Base-by-base conservation (phyloP, 306 rosid species). In the Sophora flavescens region DNA sequence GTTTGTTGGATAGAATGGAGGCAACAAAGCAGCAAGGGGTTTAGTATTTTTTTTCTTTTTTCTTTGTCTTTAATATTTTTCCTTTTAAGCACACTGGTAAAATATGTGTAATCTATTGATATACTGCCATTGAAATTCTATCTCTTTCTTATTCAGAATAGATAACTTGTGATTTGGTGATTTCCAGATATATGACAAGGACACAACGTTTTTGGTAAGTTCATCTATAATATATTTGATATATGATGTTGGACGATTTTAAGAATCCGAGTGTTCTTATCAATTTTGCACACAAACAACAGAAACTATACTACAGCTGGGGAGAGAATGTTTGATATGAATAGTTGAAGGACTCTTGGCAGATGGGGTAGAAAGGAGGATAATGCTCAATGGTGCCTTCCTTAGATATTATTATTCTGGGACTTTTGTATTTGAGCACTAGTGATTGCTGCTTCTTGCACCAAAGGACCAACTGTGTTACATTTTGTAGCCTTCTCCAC, bases 1-100 rank as follows among this genome's bases (percentile, higher is more conserved):
- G 93, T n/a, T 83, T 90, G 78, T 67, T 90, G 82, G 80, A 86
- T 83, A 90, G 96, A 85, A 88, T 93, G 96, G 96, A 93, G 69
- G 90, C 87, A 57, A 90, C 96, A 54, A 93, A 87, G 82, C 87
- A 90, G 71, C 91, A 84, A 74, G 56, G 82, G 78, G 84, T 86
- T 58, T 92, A 72, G 77, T 39, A 44, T 58, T 2, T 61, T 58
- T 54, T 39, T 12, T 51, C n/a, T n/a, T n/a, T n/a, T n/a, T n/a
- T n/a, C 0, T 8, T 65, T 6, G 13, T 32, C 13, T 15, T 56
- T 41, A 1, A 17, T 57, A 17, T 50, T 5, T 47, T 26, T 17
- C 13, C 26, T 68, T 45, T 47, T 79, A 58, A 80, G 77, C 74
- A 50, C 77, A 68, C 54, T 69, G 58, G 61, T 72, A 68, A 58